phyloP scores from a whole-genome alignment of 2,329 filamentous ascomycete species.

The Arachnomyces sp. region DNA sequence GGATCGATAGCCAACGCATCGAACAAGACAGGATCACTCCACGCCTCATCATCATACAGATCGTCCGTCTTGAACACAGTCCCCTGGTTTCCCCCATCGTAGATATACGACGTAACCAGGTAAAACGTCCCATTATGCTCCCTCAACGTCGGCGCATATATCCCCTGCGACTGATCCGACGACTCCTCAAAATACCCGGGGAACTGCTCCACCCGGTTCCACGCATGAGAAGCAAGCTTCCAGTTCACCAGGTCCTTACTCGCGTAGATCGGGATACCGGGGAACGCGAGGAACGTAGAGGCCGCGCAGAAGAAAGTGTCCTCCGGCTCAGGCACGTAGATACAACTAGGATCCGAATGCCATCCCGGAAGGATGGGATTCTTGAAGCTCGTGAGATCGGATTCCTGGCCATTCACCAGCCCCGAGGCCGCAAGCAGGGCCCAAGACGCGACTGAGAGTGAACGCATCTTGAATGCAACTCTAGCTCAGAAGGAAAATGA shows the following conservation, averaged over 20 bases:
- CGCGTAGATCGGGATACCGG: slow-evolving; percentile 46
- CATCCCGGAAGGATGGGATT: slow-evolving; percentile 46
- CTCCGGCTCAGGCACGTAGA: slow-evolving; percentile 31
- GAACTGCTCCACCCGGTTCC: slow-evolving; percentile 33
- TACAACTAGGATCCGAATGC: slow-evolving; percentile 43
- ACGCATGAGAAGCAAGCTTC: slow-evolving; percentile 36
- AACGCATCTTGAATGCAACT: too few relatives aligned
- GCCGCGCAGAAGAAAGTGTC: slow-evolving; percentile 46
- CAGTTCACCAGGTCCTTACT: slow-evolving; percentile 45
- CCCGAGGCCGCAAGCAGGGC: too few relatives aligned
- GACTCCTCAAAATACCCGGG: slow-evolving; percentile 21
- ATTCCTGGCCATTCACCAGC: too few relatives aligned
- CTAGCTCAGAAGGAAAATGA: too few relatives aligned
- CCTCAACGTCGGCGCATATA: too few relatives aligned
- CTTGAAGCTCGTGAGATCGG: neutral
- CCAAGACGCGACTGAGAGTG: too few relatives aligned
- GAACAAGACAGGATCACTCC: slow-evolving; percentile 35
- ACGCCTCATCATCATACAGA: slow-evolving; percentile 20
- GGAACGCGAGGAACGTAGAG: slow-evolving; percentile 47
- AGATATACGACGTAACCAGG: too few relatives aligned
- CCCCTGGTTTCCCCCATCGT: too few relatives aligned
- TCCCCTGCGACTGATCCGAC: neutral
- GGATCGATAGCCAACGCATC: slow-evolving; percentile 36
- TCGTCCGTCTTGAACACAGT: too few relatives aligned
- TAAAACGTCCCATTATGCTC: too few relatives aligned